Base-by-base conservation (phyloP, 805 yeast species). In the Saccharomycopsis amapae region DNA sequence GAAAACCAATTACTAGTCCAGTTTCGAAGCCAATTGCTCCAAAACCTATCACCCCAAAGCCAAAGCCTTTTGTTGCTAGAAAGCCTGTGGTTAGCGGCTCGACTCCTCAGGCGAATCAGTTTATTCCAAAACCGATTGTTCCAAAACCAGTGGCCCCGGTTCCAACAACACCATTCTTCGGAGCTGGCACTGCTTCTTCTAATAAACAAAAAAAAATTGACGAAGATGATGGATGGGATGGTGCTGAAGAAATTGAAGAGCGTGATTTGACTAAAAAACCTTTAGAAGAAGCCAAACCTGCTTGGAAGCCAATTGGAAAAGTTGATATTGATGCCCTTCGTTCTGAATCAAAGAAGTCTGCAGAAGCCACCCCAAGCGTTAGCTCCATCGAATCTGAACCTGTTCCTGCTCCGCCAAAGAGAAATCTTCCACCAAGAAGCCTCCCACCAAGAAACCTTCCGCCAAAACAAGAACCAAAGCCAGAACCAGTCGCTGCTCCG, bases 271-370 rank as follows among this genome's bases (percentile, higher is more conserved):
- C 72, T 49, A 59, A 69, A 52, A 69, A 75, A 38, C 75, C 73
- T 32, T 50, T 69, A 44, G 61, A 66, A 48, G 63, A 69, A 40
- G 66, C 61, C 41, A 66, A 64, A 53, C 65, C 80, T 5, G 59
- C 79, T 17, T 78, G 76, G 64, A 72, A 75, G 57, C 85, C 85
- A 42, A 67, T 78, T 42, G 85, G 85, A 22, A 76, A 75, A 55
- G 76, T 78, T 39, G 78, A 79, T 56, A 66, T 70, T 48, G 70
- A 64, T 28, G 72, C 66, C 44, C 71, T 69, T 55, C 64, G 60
- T 23, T 60, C 67, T 2, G 65, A 60, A 44, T 69, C 59, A 53
- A 78, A 58, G 63, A 64, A 72, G 56, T 49, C 65, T 33, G 58
- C 62, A 52, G 58, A 45, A 6, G 36, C 57, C n/a, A 48, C 48